Conservation (phyloP, 768 basidiomycete genomes). For the Astraeus odoratus region DNA sequence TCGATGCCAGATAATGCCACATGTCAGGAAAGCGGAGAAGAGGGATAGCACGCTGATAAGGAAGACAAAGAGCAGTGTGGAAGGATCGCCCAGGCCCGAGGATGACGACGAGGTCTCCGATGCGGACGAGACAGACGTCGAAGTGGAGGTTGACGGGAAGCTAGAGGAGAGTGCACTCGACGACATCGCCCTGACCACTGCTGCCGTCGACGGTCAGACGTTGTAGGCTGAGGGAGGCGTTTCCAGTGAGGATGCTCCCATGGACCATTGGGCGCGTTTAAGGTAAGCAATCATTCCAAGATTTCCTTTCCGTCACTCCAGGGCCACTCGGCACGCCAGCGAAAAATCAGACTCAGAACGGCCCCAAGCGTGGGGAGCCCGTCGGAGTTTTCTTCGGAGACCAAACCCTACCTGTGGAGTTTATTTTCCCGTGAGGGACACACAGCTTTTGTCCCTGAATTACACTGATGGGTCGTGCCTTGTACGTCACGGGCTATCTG, state of each 20-base stretch:
- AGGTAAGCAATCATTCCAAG: too few relatives aligned
- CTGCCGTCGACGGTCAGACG: conserved; percentile 5
- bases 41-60: conserved; percentile 25
- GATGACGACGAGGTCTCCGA: conserved; percentile 1
- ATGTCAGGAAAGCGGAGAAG: conserved; percentile 25
- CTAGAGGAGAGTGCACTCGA: too few relatives aligned
- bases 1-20: conserved; percentile 27
- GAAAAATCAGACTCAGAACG: too few relatives aligned
- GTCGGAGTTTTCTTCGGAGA: too few relatives aligned
- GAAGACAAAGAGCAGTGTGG: conserved; percentile 26
- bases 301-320: too few relatives aligned
- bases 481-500: too few relatives aligned
- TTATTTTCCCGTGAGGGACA: too few relatives aligned
- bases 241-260: conserved; percentile 12
- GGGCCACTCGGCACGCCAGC: background rate
- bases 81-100: conserved; percentile 9
- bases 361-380: background rate
- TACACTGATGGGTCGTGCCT: too few relatives aligned
- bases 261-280: conserved; percentile 1
- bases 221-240: too few relatives aligned
- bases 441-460: too few relatives aligned
- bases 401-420: too few relatives aligned
- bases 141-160: background rate
- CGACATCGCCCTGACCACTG: conserved; percentile 18
- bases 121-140: conserved; percentile 4